These are phyloP conservation scores for Globisporangium mamillatum DNA, from an alignment of 352 stramenopile species.

Conservation along the genomic window DNA sequence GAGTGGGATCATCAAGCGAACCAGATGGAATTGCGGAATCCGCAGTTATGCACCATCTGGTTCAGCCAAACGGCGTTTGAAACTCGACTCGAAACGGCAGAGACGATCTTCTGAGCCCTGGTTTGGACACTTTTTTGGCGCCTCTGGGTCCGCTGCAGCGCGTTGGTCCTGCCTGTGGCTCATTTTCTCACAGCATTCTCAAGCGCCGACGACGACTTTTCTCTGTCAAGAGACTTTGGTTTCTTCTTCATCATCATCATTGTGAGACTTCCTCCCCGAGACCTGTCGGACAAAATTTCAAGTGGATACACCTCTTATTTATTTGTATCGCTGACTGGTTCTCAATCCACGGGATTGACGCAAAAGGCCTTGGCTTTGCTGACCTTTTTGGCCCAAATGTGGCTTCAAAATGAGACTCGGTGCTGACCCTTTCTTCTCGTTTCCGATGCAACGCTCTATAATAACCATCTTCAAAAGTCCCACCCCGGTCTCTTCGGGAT, in stretches of 20 bases:
- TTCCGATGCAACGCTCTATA: neutral
- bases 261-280: too few relatives aligned
- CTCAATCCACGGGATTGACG: neutral
- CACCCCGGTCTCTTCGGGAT: neutral
- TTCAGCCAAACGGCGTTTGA: neutral
- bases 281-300: neutral
- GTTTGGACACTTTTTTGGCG: neutral
- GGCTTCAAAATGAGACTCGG: neutral
- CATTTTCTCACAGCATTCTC: too few relatives aligned
- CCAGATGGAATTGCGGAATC: neutral
- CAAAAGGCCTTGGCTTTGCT: neutral
- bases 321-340: neutral
- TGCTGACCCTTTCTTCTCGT: neutral
- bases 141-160: too few relatives aligned
- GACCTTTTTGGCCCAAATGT: neutral
- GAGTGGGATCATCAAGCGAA: neutral
- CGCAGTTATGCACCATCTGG: too few relatives aligned
- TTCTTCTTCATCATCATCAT: too few relatives aligned
- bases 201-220: too few relatives aligned
- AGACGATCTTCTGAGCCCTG: conserved; percentile 5
- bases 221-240: too few relatives aligned
- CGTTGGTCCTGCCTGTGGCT: too few relatives aligned
- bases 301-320: too few relatives aligned
- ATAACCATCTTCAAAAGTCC: neutral
- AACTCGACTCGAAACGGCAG: neutral